Percentiles rank a stretch among this genome's conserved stretches.
phyloP scores from a whole-genome alignment of 805 yeast genomes.

The Wickerhamiella sorbophila region DNA sequence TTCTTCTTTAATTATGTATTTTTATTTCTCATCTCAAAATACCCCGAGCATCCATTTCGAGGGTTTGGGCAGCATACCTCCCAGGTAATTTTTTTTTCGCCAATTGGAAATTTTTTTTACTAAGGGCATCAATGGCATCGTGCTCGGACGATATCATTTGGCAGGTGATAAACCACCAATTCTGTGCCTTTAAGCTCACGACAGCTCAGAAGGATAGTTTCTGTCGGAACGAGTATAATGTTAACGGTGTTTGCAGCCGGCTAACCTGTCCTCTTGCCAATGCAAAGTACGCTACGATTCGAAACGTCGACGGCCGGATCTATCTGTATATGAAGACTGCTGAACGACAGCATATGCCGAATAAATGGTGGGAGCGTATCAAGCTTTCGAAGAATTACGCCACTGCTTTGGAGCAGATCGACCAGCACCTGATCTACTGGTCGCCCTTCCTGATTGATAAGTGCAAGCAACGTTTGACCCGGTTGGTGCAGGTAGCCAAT shows the following conservation, averaged over 20 bases:
- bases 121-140: conserved; percentile 11
- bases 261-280: conserved; percentile 93
- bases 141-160: conserved; percentile 75
- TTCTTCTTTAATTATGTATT: no score
- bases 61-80: no score
- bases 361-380: conserved; percentile 88
- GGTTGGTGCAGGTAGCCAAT: conserved; percentile 88
- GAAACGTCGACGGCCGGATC: conserved; percentile 24
- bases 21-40: no score
- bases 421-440: conserved; percentile 82
- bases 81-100: background rate
- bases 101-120: background rate
- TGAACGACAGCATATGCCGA: conserved; percentile 93
- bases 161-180: conserved; percentile 92
- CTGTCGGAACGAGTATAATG: conserved; percentile 93
- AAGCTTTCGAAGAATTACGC: conserved; percentile 78
- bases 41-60: no score
- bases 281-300: conserved; percentile 27
- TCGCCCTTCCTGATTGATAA: conserved; percentile 79
- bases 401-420: conserved; percentile 78
- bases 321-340: conserved; percentile 81
- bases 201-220: conserved; percentile 82
- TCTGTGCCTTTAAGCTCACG: conserved; percentile 86
- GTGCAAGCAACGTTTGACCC: conserved; percentile 90
- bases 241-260: conserved; percentile 83